Evolutionary conservation across 768 basidiomycete species (phyloP).

Genomic region (Lentinus brumalis): DNA sequence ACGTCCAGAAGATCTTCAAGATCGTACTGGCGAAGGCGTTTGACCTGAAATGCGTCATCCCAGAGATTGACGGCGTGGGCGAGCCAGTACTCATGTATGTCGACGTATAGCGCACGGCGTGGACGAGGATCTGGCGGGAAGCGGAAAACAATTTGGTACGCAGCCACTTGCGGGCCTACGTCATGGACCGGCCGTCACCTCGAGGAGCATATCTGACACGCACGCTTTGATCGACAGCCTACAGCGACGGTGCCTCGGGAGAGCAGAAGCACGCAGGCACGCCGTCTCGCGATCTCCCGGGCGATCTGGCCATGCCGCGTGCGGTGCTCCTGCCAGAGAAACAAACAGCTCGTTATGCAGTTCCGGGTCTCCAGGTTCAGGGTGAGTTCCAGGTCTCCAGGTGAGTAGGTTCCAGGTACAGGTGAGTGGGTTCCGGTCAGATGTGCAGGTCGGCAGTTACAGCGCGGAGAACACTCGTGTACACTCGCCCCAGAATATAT

Average conservation of each 20-base stretch:
- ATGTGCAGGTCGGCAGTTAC: too few relatives aligned
- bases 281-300: too few relatives aligned
- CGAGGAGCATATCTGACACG: not conserved
- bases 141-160: constrained; percentile 19
- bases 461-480: too few relatives aligned
- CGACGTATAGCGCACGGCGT: constrained; percentile 54
- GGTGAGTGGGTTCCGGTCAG: too few relatives aligned
- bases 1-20: constrained; percentile 99
- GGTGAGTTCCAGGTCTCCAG: too few relatives aligned
- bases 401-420: too few relatives aligned
- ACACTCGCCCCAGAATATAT: too few relatives aligned
- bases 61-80: constrained; percentile 62
- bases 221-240: not conserved
- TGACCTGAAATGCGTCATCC: constrained; percentile 95
- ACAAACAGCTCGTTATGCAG: too few relatives aligned
- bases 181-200: not conserved
- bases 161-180: not conserved
- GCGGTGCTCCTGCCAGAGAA: too few relatives aligned
- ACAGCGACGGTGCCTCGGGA: constrained; percentile 7
- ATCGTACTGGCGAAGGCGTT: constrained; percentile 97
- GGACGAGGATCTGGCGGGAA: constrained; percentile 13
- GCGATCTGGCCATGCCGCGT: too few relatives aligned
- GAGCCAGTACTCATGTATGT: constrained; percentile 96
- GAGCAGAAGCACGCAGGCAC: too few relatives aligned
- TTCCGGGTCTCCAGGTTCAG: too few relatives aligned